phyloP scores from a whole-genome alignment of 2,329 filamentous ascomycete species.

The Dichotomopilus funicola region DNA sequence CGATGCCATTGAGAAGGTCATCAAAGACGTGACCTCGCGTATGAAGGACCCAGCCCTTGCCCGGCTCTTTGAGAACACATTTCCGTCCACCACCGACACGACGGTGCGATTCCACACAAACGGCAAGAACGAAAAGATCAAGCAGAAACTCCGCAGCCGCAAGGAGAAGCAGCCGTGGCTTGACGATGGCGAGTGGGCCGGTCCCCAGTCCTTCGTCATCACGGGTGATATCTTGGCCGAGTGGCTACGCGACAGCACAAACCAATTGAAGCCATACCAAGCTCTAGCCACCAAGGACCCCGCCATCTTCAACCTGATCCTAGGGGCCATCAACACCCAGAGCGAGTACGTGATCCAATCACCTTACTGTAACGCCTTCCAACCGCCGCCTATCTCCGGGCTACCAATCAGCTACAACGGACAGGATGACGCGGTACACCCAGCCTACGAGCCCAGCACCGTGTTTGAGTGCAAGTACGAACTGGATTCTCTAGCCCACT shows the following conservation, averaged over 20 bases:
- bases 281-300: constrained; percentile 73
- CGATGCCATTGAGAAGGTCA: constrained; percentile 79
- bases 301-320: constrained; percentile 69
- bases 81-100: constrained; percentile 85
- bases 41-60: constrained; percentile 85
- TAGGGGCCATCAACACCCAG: constrained; percentile 94
- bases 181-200: constrained; percentile 65
- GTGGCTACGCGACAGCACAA: constrained; percentile 86
- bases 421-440: constrained; percentile 78
- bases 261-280: constrained; percentile 89
- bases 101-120: constrained; percentile 82
- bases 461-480: constrained; percentile 99
- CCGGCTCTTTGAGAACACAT: constrained; percentile 89
- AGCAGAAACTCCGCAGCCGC: constrained; percentile 29
- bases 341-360: constrained; percentile 89
- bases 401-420: constrained; percentile 67
- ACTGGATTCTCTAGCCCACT: constrained; percentile 89
- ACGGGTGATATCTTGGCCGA: constrained; percentile 89
- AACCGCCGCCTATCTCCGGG: constrained; percentile 80
- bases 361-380: constrained; percentile 97
- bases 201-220: constrained; percentile 85
- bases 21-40: constrained; percentile 69
- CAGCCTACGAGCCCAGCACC: constrained; percentile 70
- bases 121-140: constrained; percentile 38
- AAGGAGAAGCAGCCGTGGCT: constrained; percentile 11